These are phyloP conservation scores for Agrocybe pediades DNA, from an alignment of 768 basidiomycete genomes.

Conservation along the genomic window DNA sequence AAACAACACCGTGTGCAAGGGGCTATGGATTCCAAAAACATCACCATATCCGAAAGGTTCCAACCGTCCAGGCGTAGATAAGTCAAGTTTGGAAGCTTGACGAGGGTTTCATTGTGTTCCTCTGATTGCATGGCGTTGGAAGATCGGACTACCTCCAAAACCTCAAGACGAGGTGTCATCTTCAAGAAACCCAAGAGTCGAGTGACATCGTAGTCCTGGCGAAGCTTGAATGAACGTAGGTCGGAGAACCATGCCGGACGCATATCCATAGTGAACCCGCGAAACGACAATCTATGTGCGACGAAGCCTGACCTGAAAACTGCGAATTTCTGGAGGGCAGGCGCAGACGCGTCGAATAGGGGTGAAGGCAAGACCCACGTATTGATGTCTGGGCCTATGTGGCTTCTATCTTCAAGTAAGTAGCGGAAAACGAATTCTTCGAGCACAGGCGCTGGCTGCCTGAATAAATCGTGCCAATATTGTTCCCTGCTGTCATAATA, in stretches of 20 bases:
- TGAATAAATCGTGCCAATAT: neutral
- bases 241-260: neutral
- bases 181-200: neutral
- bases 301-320: neutral
- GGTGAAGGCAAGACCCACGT: neutral
- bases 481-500: too few relatives aligned
- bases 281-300: too few relatives aligned
- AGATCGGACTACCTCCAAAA: neutral
- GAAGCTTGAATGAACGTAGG: neutral
- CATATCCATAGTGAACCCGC: neutral
- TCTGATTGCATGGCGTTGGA: neutral
- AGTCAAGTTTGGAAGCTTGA: neutral
- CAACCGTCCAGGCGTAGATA: neutral
- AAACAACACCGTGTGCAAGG: neutral
- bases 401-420: too few relatives aligned
- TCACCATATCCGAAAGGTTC: neutral
- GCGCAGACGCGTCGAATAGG: neutral
- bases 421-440: neutral
- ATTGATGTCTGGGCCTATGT: too few relatives aligned
- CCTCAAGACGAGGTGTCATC: neutral
- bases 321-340: neutral
- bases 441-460: neutral
- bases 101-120: neutral
- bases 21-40: neutral
- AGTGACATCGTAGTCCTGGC: neutral